These are phyloP conservation scores for Fusarium austroafricanum DNA, from an alignment of 2,329 filamentous ascomycete species.

Conservation along the genomic window DNA sequence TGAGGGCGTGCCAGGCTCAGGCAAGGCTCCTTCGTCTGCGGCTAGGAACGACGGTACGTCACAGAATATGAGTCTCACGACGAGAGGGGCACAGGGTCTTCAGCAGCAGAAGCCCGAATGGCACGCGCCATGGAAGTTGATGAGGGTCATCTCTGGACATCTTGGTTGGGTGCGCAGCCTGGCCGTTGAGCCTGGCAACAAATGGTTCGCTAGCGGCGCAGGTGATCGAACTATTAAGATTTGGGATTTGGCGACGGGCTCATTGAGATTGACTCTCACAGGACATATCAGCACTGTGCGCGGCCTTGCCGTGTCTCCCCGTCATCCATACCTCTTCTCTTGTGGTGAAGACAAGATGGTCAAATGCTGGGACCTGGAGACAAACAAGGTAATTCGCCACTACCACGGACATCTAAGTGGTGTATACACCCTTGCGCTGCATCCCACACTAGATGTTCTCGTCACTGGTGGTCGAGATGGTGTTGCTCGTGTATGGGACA, in stretches of 20 bases:
- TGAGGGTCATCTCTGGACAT: constrained; percentile 96
- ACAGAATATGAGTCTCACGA: constrained; percentile 50
- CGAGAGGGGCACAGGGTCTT: constrained; percentile 46
- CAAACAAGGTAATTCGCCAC: constrained; percentile 98
- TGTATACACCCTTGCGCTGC: constrained; percentile 92
- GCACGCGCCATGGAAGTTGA: constrained; percentile 98
- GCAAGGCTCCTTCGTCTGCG: constrained; percentile 49
- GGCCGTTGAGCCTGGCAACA: constrained; percentile 93
- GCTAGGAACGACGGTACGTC: constrained; percentile 32
- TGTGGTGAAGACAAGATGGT: constrained; percentile 99
- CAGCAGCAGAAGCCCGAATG: constrained; percentile 81
- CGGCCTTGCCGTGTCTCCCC: constrained; percentile 89
- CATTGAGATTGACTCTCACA: constrained; percentile 85
- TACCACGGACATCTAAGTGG: constrained; percentile 98
- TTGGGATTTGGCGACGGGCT: constrained; percentile 93
- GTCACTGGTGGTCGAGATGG: constrained; percentile 96
- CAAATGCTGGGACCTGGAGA: constrained; percentile 99
- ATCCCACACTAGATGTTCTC: constrained; percentile 93
- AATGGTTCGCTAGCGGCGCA: constrained; percentile 97
- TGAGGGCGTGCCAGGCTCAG: constrained; percentile 50
- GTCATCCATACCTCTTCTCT: constrained; percentile 97
- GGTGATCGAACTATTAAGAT: constrained; percentile 99
- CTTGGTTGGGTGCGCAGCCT: constrained; percentile 92
- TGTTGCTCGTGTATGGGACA: constrained; percentile 96
- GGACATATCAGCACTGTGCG: constrained; percentile 95